Base-by-base conservation (phyloP, 371 early-diverging fungal species). In the Quaeritorhiza haematococci region DNA sequence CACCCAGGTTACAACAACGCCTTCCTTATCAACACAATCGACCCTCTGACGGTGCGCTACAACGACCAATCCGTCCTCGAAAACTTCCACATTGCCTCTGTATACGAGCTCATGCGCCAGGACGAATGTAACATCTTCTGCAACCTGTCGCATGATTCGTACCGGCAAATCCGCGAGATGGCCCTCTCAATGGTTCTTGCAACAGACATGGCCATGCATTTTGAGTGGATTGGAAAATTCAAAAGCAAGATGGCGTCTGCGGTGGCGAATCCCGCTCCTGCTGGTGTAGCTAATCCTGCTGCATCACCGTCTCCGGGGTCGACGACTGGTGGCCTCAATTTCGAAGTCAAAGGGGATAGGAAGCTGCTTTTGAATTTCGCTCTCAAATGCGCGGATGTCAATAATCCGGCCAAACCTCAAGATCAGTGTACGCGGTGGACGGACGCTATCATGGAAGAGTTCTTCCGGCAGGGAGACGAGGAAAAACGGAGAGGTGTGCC, bases 1-100 rank as follows among this genome's bases (percentile, higher is more conserved):
- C 81, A 81, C 56, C 81, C 81, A 17, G 81, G 81, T 4, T 62
- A 76, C 42, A 78, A 74, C 64, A 81, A 81, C 50, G 63, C 66
- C 41, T 81, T 76, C 47, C 58, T 79, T 7, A 61, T 81, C 45
- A 53, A 64, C 10, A 69, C 68, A 0, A 6, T 15, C n/a, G 57
- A 71, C 55, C 65, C 70, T 3, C 56, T 79, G 21, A 69, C 81
- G 1, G 17, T 79, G 3, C 63, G 68, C 21, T 81, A 81, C 65
- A 79, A 74, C 56, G 81, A 81, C 45, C 66, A 59, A 42, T 59
- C 66, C 1, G 73, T 79, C 4, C 63, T 76, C 27, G 81, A 80
- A 49, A 57, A 79, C 62, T 75, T 66, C 58, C 81, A 80, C 61
- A 57, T 62, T 51, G 61, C 75, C 0, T 60, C 65, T 17, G 53